Percentiles rank a stretch among this genome's conserved stretches.
Evolutionary conservation across 1,284 basidiomycete genomes (phyloP).

Genomic region (Takashimella tepidaria): DNA sequence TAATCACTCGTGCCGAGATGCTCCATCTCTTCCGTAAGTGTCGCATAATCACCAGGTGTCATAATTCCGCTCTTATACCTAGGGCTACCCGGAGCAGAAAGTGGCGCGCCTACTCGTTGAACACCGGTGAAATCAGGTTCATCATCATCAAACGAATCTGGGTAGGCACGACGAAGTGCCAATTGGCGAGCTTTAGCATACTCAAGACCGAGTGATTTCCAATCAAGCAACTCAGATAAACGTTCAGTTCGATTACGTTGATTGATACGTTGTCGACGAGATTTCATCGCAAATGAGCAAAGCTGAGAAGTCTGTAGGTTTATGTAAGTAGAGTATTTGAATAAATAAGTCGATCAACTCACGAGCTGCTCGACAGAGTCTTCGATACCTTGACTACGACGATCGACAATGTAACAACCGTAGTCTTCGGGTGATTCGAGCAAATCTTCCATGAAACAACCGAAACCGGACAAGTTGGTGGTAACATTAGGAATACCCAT

Average conservation of each 20-base stretch:
- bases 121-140: conserved; percentile 63
- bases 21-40: conserved; percentile 93
- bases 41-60: conserved; percentile 82
- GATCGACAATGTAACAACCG: conserved; percentile 93
- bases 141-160: conserved; percentile 74
- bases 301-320: conserved; percentile 55
- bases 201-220: conserved; percentile 96
- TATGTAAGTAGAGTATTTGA: conserved; percentile 21
- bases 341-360: conserved; percentile 4
- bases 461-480: conserved; percentile 94
- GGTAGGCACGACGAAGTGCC: conserved; percentile 87
- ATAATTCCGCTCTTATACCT: conserved; percentile 67
- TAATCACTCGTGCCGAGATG: conserved; percentile 80
- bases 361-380: conserved; percentile 71
- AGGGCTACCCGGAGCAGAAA: conserved; percentile 82
- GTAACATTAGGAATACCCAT: conserved; percentile 98
- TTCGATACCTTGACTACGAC: conserved; percentile 82
- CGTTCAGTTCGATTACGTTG: conserved; percentile 96
- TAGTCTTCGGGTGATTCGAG: conserved; percentile 74
- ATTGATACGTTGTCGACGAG: conserved; percentile 94
- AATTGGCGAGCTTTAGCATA: conserved; percentile 93
- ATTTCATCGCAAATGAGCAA: conserved; percentile 76
- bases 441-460: conserved; percentile 98
- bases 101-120: conserved; percentile 59
- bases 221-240: conserved; percentile 85